Evolutionary conservation across 208 protist genomes (phyloP).

Genomic region (Angomonas ambiguus): DNA sequence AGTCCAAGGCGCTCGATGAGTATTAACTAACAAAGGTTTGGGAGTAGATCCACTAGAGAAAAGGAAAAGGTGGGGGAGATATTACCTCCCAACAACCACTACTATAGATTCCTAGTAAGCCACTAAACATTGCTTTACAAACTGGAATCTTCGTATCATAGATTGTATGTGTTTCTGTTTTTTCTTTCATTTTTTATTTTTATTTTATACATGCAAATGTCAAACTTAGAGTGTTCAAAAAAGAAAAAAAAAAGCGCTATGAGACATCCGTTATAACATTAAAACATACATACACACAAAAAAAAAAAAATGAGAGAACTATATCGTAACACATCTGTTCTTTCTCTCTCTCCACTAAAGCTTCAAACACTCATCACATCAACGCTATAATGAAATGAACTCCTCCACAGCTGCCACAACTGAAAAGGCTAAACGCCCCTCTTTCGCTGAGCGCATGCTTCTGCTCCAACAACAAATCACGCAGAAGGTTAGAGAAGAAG

Average conservation of each 20-base stretch:
- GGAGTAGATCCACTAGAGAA: not conserved
- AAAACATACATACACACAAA: conserved; percentile 2
- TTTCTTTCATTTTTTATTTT: conserved; percentile 2
- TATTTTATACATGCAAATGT: not conserved
- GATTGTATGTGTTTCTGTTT: not conserved
- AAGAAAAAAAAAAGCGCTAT: not conserved
- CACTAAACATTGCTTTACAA: too few species aligned
- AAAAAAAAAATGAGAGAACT: not conserved
- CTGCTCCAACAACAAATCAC: conserved; percentile 3
- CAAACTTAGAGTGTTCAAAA: too few species aligned
- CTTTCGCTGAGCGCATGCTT: conserved; percentile 13
- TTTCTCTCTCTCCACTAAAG: too few species aligned
- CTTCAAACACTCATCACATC: too few species aligned
- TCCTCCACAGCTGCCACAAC: not conserved
- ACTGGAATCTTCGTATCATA: not conserved
- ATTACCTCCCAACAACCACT: not conserved
- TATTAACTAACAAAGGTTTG: not conserved
- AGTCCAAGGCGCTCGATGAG: not conserved
- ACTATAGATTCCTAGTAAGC: not conserved
- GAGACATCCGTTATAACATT: not conserved
- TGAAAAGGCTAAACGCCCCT: not conserved
- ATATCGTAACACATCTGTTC: not conserved
- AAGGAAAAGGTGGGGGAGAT: not conserved
- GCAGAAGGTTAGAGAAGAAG: not conserved
- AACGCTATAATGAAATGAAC: not conserved